A percentile compares a stretch with the other conserved stretches of the same genome.
These are phyloP conservation scores for Gamsiella multidivaricata DNA, from an alignment of 192 early-diverging fungal genomes.

Conservation along the genomic window DNA sequence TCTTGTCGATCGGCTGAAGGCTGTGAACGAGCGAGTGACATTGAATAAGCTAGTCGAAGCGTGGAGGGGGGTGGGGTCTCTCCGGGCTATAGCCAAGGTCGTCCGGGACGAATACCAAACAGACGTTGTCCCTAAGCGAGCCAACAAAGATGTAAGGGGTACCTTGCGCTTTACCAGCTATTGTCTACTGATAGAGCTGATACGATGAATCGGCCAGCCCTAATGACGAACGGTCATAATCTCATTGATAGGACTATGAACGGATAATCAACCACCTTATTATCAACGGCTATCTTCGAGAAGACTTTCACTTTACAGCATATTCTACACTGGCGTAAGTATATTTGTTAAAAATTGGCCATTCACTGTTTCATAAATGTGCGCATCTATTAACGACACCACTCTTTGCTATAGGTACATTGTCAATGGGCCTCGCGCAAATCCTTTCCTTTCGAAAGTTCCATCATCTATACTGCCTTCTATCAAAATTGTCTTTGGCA, in stretches of 20 bases:
- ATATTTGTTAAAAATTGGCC: neutral
- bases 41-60: constrained; percentile 61
- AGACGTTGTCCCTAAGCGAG: constrained; percentile 29
- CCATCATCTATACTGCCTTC: constrained; percentile 8
- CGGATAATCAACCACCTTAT: constrained; percentile 67
- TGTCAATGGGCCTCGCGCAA: constrained; percentile 29
- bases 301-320: constrained; percentile 72
- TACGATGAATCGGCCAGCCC: constrained; percentile 3
- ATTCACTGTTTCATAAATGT: neutral
- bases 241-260: constrained; percentile 58
- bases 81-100: constrained; percentile 42
- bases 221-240: neutral
- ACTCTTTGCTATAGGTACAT: constrained; percentile 26
- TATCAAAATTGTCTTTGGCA: constrained; percentile 32
- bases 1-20: constrained; percentile 33
- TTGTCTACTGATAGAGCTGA: neutral
- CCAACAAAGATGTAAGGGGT: constrained; percentile 43
- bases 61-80: constrained; percentile 54
- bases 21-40: constrained; percentile 58
- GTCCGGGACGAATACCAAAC: constrained; percentile 43
- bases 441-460: constrained; percentile 10
- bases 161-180: neutral
- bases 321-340: constrained; percentile 71
- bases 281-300: constrained; percentile 59
- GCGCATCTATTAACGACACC: neutral